Percentiles rank a stretch among this genome's conserved stretches.
phyloP scores from a whole-genome alignment of 176 grass and related monocot species.

The Chloris gayana region DNA sequence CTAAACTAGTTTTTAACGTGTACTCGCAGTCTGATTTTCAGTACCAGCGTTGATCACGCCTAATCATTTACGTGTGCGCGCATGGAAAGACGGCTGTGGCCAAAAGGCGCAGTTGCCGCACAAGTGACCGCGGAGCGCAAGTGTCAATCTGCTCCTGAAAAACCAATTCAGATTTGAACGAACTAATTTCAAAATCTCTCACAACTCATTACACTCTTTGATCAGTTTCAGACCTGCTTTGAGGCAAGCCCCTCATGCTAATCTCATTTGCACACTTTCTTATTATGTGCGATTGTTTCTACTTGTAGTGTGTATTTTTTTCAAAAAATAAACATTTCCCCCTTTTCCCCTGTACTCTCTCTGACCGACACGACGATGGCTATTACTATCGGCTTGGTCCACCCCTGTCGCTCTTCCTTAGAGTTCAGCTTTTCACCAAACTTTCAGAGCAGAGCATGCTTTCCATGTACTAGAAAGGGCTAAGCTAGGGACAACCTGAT shows the following conservation, averaged over 20 bases:
- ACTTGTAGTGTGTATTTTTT: too few species aligned
- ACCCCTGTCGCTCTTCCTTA: neutral
- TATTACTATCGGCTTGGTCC: slow-evolving; percentile 2
- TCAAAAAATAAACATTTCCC: neutral
- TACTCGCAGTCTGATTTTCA: neutral
- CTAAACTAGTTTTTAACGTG: neutral
- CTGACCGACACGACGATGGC: neutral
- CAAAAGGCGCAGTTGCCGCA: neutral
- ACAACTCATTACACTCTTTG: too few species aligned
- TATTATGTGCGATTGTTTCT: too few species aligned
- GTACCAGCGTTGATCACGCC: neutral
- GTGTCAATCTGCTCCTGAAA: neutral
- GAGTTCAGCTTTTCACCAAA: slow-evolving; percentile 47
- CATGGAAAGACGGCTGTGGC: neutral
- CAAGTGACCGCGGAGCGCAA: neutral
- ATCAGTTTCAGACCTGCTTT: neutral
- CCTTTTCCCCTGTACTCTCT: neutral
- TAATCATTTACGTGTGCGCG: neutral
- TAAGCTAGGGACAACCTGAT: neutral
- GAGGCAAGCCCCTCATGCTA: neutral
- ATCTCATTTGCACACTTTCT: neutral
- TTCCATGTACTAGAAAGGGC: neutral
- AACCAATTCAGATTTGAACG: neutral
- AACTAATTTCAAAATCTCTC: neutral
- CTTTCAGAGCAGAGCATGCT: slow-evolving; percentile 32